Conservation (phyloP, 2,329 filamentous ascomycete species). For the Stachybotrys elegans region DNA sequence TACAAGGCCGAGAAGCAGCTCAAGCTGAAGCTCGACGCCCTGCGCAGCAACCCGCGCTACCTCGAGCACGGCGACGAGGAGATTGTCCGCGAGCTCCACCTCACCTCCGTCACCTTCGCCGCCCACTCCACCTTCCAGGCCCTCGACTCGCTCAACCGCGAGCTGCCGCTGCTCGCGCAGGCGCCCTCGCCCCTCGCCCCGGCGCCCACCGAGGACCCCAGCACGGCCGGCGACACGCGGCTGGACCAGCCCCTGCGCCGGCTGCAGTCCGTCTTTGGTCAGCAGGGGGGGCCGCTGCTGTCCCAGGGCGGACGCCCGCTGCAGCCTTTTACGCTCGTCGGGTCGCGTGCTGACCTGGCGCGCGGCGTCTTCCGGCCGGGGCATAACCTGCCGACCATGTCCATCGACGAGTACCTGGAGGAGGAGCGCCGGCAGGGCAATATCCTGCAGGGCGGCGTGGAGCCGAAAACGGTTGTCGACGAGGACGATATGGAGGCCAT, state of each 20-base stretch:
- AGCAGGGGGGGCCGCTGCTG: conserved; percentile 63
- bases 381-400: conserved; percentile 95
- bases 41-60: conserved; percentile 41
- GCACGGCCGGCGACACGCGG: conserved; percentile 56
- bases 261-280: conserved; percentile 36
- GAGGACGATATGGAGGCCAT: conserved; percentile 88
- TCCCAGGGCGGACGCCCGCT: conserved; percentile 77
- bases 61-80: conserved; percentile 73
- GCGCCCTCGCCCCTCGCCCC: conserved; percentile 55
- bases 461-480: conserved; percentile 68
- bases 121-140: conserved; percentile 79
- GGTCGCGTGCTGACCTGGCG: conserved; percentile 68
- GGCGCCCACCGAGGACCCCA: conserved; percentile 36
- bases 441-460: conserved; percentile 87
- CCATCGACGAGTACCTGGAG: conserved; percentile 93
- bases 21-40: conserved; percentile 69
- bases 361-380: conserved; percentile 83
- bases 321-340: conserved; percentile 83
- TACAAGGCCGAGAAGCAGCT: conserved; percentile 84
- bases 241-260: conserved; percentile 62
- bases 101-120: conserved; percentile 68
- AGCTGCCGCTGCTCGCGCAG: conserved; percentile 74
- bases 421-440: conserved; percentile 81
- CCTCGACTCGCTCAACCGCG: conserved; percentile 81
- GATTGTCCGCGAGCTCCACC: conserved; percentile 70